phyloP scores from a whole-genome alignment of 2,329 filamentous ascomycete genomes.

The Venturia effusa region DNA sequence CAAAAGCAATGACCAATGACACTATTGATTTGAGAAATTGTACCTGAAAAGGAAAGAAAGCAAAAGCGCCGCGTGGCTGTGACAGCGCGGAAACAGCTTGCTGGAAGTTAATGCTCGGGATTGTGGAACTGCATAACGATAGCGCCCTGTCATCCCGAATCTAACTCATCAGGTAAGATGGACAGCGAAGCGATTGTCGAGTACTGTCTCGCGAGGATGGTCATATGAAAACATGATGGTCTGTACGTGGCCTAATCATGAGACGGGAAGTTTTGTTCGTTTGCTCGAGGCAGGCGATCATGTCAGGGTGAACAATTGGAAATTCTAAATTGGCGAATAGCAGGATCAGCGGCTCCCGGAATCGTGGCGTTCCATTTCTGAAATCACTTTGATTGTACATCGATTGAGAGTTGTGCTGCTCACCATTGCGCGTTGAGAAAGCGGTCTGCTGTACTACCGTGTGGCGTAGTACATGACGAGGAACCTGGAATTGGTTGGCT shows the following conservation, averaged over 20 bases:
- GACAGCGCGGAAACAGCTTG: background rate
- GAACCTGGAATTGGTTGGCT: background rate
- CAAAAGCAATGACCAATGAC: background rate
- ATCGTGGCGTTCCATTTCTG: background rate
- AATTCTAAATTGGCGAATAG: background rate
- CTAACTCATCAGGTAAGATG: background rate
- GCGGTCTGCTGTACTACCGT: background rate
- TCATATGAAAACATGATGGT: background rate
- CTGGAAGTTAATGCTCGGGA: background rate
- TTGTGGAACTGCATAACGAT: background rate
- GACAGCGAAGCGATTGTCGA: background rate
- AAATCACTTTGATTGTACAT: background rate
- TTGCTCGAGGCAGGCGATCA: background rate
- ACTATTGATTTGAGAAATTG: background rate
- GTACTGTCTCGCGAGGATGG: background rate
- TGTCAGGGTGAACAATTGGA: background rate
- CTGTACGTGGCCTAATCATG: background rate
- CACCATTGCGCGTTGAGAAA: background rate
- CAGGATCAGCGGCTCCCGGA: background rate
- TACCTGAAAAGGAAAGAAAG: background rate
- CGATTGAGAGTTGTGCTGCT: background rate
- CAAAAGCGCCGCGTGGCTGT: background rate
- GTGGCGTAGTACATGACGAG: background rate
- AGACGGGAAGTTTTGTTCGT: background rate
- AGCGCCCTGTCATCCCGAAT: background rate